phyloP scores from a whole-genome alignment of 139 green algal species.

The Parachlorella kessleri region DNA sequence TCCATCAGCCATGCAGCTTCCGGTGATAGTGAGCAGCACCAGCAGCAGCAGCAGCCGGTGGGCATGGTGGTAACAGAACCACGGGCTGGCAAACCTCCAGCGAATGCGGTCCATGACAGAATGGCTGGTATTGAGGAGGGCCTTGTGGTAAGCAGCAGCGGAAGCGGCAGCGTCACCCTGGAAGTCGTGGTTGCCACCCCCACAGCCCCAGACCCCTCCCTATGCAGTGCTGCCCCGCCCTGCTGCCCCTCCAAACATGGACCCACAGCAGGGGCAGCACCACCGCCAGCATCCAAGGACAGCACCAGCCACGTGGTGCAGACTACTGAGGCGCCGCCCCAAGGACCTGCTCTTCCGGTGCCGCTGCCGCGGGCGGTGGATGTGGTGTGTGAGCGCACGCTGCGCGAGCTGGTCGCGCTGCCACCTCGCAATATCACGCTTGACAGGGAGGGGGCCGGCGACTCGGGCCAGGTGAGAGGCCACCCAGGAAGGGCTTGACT shows the following conservation, averaged over 20 bases:
- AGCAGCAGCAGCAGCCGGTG: too few species aligned
- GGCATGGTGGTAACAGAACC: too few species aligned
- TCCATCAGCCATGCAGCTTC: too few species aligned
- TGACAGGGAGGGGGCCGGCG: background rate
- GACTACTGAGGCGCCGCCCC: background rate
- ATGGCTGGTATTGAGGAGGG: too few species aligned
- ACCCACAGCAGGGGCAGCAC: conserved; percentile 14
- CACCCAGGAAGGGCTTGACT: too few species aligned
- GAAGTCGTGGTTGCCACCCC: too few species aligned
- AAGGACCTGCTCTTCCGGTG: background rate
- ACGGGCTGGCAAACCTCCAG: too few species aligned
- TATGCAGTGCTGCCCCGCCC: background rate
- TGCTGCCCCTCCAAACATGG: background rate
- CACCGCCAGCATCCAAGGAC: background rate
- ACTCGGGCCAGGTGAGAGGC: conserved; percentile 6
- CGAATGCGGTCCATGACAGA: too few species aligned
- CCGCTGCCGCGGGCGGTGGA: background rate
- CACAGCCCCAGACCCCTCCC: too few species aligned
- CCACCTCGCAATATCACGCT: conserved; percentile 19
- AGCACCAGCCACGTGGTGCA: background rate
- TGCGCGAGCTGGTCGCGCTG: conserved; percentile 10
- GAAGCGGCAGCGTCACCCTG: too few species aligned
- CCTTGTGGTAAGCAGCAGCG: too few species aligned
- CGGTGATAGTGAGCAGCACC: too few species aligned
- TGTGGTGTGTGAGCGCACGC: conserved; percentile 14